Evolutionary conservation across 176 grass and related monocot genomes (phyloP), one percentile per base, ranked within the genome.

Genomic region (Paspalum vaginatum): DNA sequence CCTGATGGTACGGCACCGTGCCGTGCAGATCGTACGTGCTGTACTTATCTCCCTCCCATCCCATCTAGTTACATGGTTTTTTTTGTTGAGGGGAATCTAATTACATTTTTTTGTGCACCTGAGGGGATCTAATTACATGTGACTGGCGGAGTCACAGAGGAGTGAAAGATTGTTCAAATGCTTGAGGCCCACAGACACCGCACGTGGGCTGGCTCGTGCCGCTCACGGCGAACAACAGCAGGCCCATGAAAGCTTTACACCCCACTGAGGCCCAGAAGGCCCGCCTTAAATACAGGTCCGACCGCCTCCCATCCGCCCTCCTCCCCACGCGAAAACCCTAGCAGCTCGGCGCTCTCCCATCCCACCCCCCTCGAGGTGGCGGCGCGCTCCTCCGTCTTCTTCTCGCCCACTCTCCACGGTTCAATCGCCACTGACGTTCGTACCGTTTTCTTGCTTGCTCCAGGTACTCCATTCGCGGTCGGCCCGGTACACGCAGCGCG

Each of bases 301-400:
- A 20, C 27, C 38, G 32, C 32, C 17, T 65, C 61, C 46, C 18
- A 14, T 8, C 60, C 11, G 45, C 39, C 26, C 75, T 39, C 11
- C 58, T 7, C 75, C 27, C 27, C 12, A 52, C 76, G 76, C 61
- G 61, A 51, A 65, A 79, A 79, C 61, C 76, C 76, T 79, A 79
- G 76, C 76, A 21, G 59, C 60, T 63, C 45, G 59, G 26, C 45
- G 27, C 75, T n/a, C 46, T 61, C 60, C 25, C 76, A 20, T 46
- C 27, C 61, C 27, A 32, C 40, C 61, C 37, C 48, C 57, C 48
- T 52, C 77, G 52, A 55, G 77, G 77, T 79, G 62, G 77, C 77
- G 62, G 77, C 77, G 77, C 77, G 37, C 44, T 7, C 46, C 47
- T 25, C 45, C 27, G 2, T 27, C 2, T 42, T 17, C 4, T 52